Base-by-base conservation (phyloP, 2,329 filamentous ascomycete genomes). In the Botryotinia calthae region DNA sequence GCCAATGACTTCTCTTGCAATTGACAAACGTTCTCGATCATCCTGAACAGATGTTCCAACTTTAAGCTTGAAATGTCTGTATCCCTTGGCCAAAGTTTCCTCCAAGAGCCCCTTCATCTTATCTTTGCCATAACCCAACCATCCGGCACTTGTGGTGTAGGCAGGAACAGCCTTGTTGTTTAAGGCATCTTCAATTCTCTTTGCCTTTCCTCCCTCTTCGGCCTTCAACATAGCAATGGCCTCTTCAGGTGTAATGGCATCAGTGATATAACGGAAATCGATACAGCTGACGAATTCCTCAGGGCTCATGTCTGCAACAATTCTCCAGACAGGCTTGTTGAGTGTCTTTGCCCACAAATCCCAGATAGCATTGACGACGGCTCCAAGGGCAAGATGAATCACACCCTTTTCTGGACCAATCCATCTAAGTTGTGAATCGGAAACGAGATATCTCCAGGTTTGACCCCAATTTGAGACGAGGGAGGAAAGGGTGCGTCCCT, bases 321-420 rank as follows among this genome's bases (percentile, higher is more conserved):
- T 91, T 73, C 90, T 88, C 95, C 94, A 97, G 22, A 97, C 93
- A 5, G 94, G 95, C 85, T 97, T 97, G 76, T 88, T 87, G 51
- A 96, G 88, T 2, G 87, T 87, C 85, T 97, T 97, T 71, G 93
- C 94, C 94, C 94, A 97, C n/a, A 97, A 88, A 82, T 97, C 94
- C 94, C 94, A 97, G 79, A 97, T 86, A 25, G 94, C 94, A 82
- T 97, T 97, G 78, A 97, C 93, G 25, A 97, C 91, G 61, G 94
- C 93, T 44, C 93, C 94, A 18, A 97, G 89, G 1, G 94, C 94
- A 12, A 98, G 91, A 83, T 97, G 94, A 78, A 97, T 97, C 62
- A 97, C 94, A 74, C 94, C 94, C 84, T 97, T 97, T 80, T 97
- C 94, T 0, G 94, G 94, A 0, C 94, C 94, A 80, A 97, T 96